phyloP scores from a whole-genome alignment of 495 filamentous ascomycete species.

The Penicillium odoratum region DNA sequence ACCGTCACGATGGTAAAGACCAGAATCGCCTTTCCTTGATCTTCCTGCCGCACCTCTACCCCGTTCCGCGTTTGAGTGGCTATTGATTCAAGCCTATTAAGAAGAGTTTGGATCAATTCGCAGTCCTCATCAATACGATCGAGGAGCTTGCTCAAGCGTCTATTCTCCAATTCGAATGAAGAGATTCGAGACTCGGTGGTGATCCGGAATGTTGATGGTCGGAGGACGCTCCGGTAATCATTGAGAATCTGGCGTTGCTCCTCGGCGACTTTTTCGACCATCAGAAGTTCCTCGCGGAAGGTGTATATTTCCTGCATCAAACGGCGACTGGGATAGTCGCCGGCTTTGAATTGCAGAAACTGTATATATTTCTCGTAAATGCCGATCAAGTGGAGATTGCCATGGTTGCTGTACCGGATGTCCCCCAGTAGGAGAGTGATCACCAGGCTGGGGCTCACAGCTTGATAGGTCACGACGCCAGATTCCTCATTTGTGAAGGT shows the following conservation, averaged over 20 bases:
- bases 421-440: not conserved
- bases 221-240: not conserved
- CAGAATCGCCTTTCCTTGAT: constrained; percentile 32
- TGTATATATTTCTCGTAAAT: not conserved
- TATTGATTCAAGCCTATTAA: not conserved
- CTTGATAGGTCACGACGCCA: constrained; percentile 6
- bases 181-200: constrained; percentile 2
- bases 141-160: not conserved
- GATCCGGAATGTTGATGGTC: not conserved
- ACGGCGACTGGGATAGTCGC: not conserved
- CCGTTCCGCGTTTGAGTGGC: not conserved
- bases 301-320: constrained; percentile 5
- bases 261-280: not conserved
- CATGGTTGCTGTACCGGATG: not conserved
- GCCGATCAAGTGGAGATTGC: not conserved
- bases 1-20: constrained; percentile 45
- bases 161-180: not conserved
- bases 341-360: constrained; percentile 4
- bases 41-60: constrained; percentile 13
- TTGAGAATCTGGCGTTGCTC: not conserved
- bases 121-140: not conserved
- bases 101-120: not conserved
- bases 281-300: constrained; percentile 1
- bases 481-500: not conserved
- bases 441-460: constrained; percentile 1